A percentile compares a stretch with the other conserved stretches of the same genome.
Conservation (phyloP, 441 rosid genomes). For the Populus hybrid region DNA sequence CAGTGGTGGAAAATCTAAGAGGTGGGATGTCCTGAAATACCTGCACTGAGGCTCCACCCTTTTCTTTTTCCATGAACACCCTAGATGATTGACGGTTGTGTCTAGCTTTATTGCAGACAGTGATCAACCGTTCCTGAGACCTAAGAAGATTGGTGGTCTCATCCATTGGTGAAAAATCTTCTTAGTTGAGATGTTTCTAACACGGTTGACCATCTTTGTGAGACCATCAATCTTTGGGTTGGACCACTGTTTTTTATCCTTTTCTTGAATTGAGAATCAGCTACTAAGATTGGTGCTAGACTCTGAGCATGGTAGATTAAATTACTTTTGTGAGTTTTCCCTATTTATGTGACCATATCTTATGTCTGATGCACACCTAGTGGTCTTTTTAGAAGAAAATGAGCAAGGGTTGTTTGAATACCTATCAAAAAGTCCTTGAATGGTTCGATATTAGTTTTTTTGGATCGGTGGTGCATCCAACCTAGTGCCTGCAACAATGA, state of each 20-base stretch:
- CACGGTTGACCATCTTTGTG: background rate
- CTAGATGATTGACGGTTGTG: background rate
- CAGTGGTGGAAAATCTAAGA: conserved; percentile 4
- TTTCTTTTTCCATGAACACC: background rate
- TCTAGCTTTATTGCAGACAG: background rate
- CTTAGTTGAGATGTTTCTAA: conserved; percentile 1
- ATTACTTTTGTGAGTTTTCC: background rate
- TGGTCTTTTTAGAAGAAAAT: conserved; percentile 18
- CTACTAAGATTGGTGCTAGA: background rate
- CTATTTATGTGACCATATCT: conserved; percentile 3
- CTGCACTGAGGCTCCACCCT: background rate
- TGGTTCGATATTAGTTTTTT: conserved; percentile 47
- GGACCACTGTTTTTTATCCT: background rate
- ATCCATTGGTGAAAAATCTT: background rate
- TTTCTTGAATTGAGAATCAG: background rate
- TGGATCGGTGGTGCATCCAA: conserved; percentile 70
- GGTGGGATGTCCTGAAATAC: background rate
- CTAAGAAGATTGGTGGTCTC: background rate
- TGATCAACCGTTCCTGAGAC: background rate
- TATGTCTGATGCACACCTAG: conserved; percentile 18
- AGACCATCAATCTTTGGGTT: background rate
- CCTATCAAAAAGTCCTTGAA: conserved; percentile 62
- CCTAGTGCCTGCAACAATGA: conserved; percentile 67
- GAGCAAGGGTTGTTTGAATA: conserved; percentile 37
- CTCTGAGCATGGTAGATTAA: background rate